Evolutionary conservation across 495 filamentous ascomycete genomes (phyloP), one percentile per base, ranked within the genome.

Genomic region (Tuber indicum): DNA sequence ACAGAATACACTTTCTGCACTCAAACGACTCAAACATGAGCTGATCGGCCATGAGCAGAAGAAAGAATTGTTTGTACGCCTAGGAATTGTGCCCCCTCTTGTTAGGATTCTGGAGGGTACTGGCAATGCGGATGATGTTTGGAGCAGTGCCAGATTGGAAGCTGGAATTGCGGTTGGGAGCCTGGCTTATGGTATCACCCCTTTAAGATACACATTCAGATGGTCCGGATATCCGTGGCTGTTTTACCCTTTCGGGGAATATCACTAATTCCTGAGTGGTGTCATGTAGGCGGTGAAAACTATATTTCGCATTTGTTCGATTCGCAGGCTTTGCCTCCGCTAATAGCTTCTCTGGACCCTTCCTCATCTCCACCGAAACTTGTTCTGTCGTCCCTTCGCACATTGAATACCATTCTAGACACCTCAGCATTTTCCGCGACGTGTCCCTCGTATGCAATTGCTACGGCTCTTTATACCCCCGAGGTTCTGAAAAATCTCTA

Each of bases 11-110:
- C 86, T 91, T 44, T 86, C 86, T 62, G 88, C 89, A 72, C 88
- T 99, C 66, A 88, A 90, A 70, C 85, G 87, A 43, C 84, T 98
- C 21, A 99, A 97, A 87, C 94, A 97, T 84, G 92, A 96, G 75
- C 86, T 96, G 66, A 90, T 97, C 79, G 96, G 96, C 46, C 93
- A 98, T 85, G 89, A 92, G 42, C 91, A 96, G 82, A 89, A 90
- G 82, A 99, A 99, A 84, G 91, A 94, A 82, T 79, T 88, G 58
- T 94, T 90, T 87, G 85, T 98, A 36, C 85, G 85, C 71, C 84
- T 86, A 71, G 94, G 94, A 21, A 86, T 97, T 42, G 85, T 97
- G 62, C 88, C 89, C 42, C 86, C 89, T 58, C 85, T 98, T 47
- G 89, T 91, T 73, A 86, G 87, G 69, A 87, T 93, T 44, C 85